Conservation (phyloP, 2,329 filamentous ascomycete species). For the Penicillium nordicum region DNA sequence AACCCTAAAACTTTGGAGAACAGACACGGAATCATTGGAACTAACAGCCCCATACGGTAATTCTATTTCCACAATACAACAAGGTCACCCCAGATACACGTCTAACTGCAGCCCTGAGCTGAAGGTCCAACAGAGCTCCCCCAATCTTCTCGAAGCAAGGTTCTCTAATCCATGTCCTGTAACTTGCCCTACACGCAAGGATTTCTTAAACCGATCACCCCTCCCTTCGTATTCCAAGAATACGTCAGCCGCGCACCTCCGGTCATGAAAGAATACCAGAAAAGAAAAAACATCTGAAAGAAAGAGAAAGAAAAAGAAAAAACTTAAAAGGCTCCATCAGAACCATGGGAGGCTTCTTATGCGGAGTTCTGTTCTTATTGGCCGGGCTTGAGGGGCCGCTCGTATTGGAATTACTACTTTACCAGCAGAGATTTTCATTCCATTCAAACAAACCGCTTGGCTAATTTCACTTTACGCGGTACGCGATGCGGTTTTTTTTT, state of each 20-base stretch:
- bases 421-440: constrained; percentile 9
- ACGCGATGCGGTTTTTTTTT: constrained; percentile 5
- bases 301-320: not conserved
- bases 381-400: constrained; percentile 7
- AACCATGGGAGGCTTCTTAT: constrained; percentile 15
- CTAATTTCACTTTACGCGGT: not conserved
- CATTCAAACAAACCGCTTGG: not conserved
- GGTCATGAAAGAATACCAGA: constrained; percentile 2
- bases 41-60: not conserved
- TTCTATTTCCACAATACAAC: not conserved
- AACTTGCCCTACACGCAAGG: constrained; percentile 10
- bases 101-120: not conserved
- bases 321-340: constrained; percentile 3
- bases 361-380: constrained; percentile 10
- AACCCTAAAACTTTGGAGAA: not conserved
- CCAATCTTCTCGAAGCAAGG: constrained; percentile 22
- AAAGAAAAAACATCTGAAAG: constrained; percentile 1
- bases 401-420: constrained; percentile 18
- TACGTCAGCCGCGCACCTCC: constrained; percentile 18
- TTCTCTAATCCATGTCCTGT: constrained; percentile 14
- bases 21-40: not conserved
- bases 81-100: not conserved
- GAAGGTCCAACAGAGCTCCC: not conserved
- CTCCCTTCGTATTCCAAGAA: not conserved
- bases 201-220: not conserved